These are phyloP conservation scores for Leccinum truebloodii DNA, from an alignment of 768 basidiomycete genomes.

Conservation along the genomic window DNA sequence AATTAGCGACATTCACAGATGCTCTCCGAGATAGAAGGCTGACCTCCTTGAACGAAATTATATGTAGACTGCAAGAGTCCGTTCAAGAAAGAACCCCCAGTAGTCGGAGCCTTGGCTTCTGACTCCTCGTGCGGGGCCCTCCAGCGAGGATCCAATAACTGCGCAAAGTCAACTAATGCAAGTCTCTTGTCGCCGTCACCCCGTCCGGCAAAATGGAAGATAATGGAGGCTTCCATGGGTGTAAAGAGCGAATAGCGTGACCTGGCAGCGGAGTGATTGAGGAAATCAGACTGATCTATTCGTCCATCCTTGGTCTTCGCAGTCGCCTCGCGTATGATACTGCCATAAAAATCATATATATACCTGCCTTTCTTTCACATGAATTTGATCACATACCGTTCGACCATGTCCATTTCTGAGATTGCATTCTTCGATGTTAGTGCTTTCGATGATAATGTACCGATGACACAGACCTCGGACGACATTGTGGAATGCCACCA, in stretches of 20 bases:
- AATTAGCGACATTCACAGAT: slow-evolving; percentile 14
- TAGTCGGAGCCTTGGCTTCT: slow-evolving; percentile 34
- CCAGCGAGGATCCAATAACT: slow-evolving; percentile 91
- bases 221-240: slow-evolving; percentile 97
- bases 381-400: slow-evolving; percentile 51
- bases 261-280: slow-evolving; percentile 80
- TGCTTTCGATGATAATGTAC: not conserved
- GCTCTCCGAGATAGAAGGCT: slow-evolving; percentile 12
- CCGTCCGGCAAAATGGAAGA: slow-evolving; percentile 96
- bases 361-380: not conserved
- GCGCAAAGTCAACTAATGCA: slow-evolving; percentile 87
- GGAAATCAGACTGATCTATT: slow-evolving; percentile 94
- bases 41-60: slow-evolving; percentile 86
- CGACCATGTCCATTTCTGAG: slow-evolving; percentile 93
- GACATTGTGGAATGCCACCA: slow-evolving; percentile 96
- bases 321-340: slow-evolving; percentile 88
- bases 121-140: slow-evolving; percentile 61
- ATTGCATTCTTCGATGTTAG: slow-evolving; percentile 9
- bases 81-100: slow-evolving; percentile 48
- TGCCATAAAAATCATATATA: slow-evolving; percentile 27
- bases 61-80: slow-evolving; percentile 72
- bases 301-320: slow-evolving; percentile 91
- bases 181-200: slow-evolving; percentile 71
- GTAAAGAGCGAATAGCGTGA: slow-evolving; percentile 96
- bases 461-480: slow-evolving; percentile 63